These are phyloP conservation scores for Scalesia atractyloides DNA, from an alignment of 129 eudicot genomes.

Conservation along the genomic window DNA sequence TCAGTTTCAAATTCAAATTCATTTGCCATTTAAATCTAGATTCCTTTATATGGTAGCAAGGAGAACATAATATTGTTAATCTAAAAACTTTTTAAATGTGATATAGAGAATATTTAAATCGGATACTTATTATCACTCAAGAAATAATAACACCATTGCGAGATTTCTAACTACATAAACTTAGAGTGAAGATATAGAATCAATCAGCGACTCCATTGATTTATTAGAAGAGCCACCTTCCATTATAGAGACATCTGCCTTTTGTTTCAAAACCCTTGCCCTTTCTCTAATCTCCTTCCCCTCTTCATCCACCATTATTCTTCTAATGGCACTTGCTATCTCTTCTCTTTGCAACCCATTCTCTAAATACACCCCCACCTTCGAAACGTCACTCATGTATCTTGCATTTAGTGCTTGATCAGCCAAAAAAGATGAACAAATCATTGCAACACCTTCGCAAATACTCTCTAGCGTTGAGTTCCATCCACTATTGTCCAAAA, in stretches of 20 bases:
- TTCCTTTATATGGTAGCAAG: too few relatives aligned
- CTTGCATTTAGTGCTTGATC: conserved; percentile 49
- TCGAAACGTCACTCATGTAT: conserved; percentile 41
- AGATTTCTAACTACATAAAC: too few relatives aligned
- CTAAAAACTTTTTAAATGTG: too few relatives aligned
- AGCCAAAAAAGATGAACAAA: conserved; percentile 35
- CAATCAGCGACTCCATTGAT: conserved; percentile 22
- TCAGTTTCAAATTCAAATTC: too few relatives aligned
- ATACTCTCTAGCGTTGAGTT: conserved; percentile 61
- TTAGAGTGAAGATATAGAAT: conserved; percentile 27
- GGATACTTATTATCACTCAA: too few relatives aligned
- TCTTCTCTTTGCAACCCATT: conserved; percentile 31
- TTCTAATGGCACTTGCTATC: conserved; percentile 27
- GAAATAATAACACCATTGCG: too few relatives aligned
- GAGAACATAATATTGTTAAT: too few relatives aligned
- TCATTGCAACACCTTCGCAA: conserved; percentile 56
- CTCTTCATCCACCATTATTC: conserved; percentile 37
- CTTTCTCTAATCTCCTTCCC: conserved; percentile 30
- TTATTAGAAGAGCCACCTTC: conserved; percentile 41
- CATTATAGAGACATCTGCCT: conserved; percentile 7
- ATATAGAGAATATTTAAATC: too few relatives aligned
- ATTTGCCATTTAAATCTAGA: too few relatives aligned
- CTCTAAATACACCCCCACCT: conserved; percentile 40
- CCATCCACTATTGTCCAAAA: conserved; percentile 68
- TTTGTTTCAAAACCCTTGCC: conserved; percentile 29